A percentile compares a stretch with the other conserved stretches of the same genome.
phyloP scores from a whole-genome alignment of 2,329 filamentous ascomycete genomes.

The Penicillium sclerotigenum region DNA sequence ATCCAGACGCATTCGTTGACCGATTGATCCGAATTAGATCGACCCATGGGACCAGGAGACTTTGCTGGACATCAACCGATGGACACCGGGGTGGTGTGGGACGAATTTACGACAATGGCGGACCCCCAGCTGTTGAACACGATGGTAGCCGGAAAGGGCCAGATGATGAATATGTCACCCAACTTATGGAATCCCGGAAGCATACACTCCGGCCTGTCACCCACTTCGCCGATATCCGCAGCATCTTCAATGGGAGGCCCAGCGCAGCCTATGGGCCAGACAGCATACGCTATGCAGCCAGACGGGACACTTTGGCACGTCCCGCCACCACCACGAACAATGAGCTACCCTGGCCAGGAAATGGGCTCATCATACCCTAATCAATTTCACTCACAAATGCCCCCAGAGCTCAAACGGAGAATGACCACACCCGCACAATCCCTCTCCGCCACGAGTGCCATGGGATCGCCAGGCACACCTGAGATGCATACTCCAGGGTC shows the following conservation, averaged over 20 bases:
- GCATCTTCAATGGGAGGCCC: slow-evolving; percentile 34
- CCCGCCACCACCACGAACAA: slow-evolving; percentile 28
- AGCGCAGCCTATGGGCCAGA: slow-evolving; percentile 29
- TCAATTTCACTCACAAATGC: slow-evolving; percentile 31
- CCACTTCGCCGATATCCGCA: slow-evolving; percentile 29
- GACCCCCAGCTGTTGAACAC: slow-evolving; percentile 37
- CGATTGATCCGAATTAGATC: slow-evolving; percentile 23
- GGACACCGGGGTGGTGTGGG: slow-evolving; percentile 37
- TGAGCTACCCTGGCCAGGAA: slow-evolving; percentile 37
- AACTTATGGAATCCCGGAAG: slow-evolving; percentile 32
- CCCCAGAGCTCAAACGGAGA: slow-evolving; percentile 35
- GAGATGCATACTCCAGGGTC: slow-evolving; percentile 30
- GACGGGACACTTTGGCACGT: slow-evolving; percentile 39
- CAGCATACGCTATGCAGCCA: slow-evolving; percentile 34
- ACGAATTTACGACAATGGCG: slow-evolving; percentile 37
- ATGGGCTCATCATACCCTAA: slow-evolving; percentile 28
- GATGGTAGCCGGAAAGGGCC: slow-evolving; percentile 30
- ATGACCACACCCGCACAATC: slow-evolving; percentile 37
- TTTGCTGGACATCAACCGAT: slow-evolving; percentile 32
- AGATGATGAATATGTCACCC: slow-evolving; percentile 35
- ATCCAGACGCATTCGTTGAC: slow-evolving; percentile 7
- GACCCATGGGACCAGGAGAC: slow-evolving; percentile 27
- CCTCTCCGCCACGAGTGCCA: slow-evolving; percentile 16
- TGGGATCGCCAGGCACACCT: slow-evolving; percentile 21
- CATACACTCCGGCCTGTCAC: slow-evolving; percentile 29